A percentile compares a stretch with the other conserved stretches of the same genome.
Conservation (phyloP, 192 early-diverging fungal genomes). For the Coemansia sp. region DNA sequence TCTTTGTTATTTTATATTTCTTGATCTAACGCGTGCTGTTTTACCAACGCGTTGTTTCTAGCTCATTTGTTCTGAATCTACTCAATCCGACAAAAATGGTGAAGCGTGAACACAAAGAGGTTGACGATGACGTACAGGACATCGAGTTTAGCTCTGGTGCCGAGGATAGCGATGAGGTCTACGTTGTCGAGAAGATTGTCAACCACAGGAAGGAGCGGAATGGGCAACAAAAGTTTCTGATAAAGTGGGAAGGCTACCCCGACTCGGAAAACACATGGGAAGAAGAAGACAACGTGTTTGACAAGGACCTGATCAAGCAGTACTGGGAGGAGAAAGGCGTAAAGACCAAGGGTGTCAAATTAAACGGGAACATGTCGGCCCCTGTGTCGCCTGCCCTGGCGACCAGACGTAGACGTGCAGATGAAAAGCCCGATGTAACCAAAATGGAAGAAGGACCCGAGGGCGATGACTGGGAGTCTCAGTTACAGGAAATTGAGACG, state of each 20-base stretch:
- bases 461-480: slow-evolving; percentile 33
- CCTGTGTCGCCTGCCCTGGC: neutral
- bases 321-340: slow-evolving; percentile 32
- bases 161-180: slow-evolving; percentile 24
- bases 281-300: slow-evolving; percentile 54
- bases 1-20: neutral
- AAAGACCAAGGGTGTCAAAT: slow-evolving; percentile 15
- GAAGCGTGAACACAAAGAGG: slow-evolving; percentile 1
- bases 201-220: slow-evolving; percentile 12
- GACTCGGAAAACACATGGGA: slow-evolving; percentile 61
- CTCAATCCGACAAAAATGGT: slow-evolving; percentile 7
- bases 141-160: neutral
- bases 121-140: slow-evolving; percentile 3
- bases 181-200: slow-evolving; percentile 27
- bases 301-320: slow-evolving; percentile 31
- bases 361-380: neutral
- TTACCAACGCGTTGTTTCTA: neutral
- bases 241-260: slow-evolving; percentile 60
- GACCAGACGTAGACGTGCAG: slow-evolving; percentile 28
- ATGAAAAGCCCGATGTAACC: neutral
- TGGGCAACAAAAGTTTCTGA: slow-evolving; percentile 35
- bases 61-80: neutral
- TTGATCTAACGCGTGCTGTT: neutral
- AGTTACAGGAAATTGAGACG: slow-evolving; percentile 30
- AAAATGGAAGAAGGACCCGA: neutral